phyloP scores from a whole-genome alignment of 495 filamentous ascomycete genomes.

The Beverwykella pulmonaria region DNA sequence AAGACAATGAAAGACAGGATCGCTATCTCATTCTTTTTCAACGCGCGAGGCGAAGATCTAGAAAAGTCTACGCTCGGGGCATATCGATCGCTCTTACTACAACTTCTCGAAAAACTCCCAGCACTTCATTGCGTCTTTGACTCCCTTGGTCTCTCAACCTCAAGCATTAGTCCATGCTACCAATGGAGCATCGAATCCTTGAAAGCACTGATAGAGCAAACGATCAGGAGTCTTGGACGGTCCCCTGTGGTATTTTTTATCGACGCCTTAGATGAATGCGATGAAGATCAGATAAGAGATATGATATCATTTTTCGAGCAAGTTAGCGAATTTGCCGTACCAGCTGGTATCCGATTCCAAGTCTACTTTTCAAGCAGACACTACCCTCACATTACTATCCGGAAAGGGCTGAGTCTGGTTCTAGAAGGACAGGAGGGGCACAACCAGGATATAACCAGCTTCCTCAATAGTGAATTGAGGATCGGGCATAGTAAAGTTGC shows the following conservation, averaged over 20 bases:
- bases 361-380: slow-evolving; percentile 57
- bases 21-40: slow-evolving; percentile 49
- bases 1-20: slow-evolving; percentile 19
- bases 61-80: slow-evolving; percentile 31
- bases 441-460: slow-evolving; percentile 23
- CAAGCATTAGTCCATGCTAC: slow-evolving; percentile 8
- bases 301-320: slow-evolving; percentile 26
- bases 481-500: slow-evolving; percentile 14
- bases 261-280: slow-evolving; percentile 34
- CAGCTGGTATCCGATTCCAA: slow-evolving; percentile 10
- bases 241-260: slow-evolving; percentile 18
- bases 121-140: slow-evolving; percentile 13
- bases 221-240: slow-evolving; percentile 6
- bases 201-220: slow-evolving; percentile 3
- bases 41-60: slow-evolving; percentile 43
- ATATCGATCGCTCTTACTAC: slow-evolving; percentile 25
- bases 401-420: slow-evolving; percentile 41
- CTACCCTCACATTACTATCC: slow-evolving; percentile 52
- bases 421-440: slow-evolving; percentile 38
- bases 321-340: slow-evolving; percentile 6
- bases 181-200: slow-evolving; percentile 20
- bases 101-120: slow-evolving; percentile 27
- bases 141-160: slow-evolving; percentile 10
- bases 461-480: slow-evolving; percentile 20
- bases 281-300: slow-evolving; percentile 14